These are phyloP conservation scores for Phytophthora brassicae DNA, from an alignment of 352 stramenopile genomes.

Conservation along the genomic window DNA sequence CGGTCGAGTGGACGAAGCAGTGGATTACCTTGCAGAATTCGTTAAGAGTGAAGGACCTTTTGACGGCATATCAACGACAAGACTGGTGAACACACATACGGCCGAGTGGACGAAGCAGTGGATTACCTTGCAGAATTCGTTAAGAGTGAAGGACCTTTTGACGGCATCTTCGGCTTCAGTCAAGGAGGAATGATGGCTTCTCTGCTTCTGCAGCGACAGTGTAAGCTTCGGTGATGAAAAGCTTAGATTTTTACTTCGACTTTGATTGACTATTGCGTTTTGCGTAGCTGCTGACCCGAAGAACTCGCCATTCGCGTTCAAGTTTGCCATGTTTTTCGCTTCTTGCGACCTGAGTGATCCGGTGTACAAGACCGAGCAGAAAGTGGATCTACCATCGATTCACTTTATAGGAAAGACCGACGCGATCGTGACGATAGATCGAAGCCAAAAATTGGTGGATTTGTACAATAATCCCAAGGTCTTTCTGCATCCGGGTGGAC, in stretches of 20 bases:
- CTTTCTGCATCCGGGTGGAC: constrained; percentile 60
- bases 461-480: constrained; percentile 56
- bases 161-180: constrained; percentile 82
- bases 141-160: constrained; percentile 72
- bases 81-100: constrained; percentile 49
- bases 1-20: constrained; percentile 54
- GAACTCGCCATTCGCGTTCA: constrained; percentile 57
- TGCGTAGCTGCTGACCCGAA: constrained; percentile 36
- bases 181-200: constrained; percentile 73
- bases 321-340: constrained; percentile 72
- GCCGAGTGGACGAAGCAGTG: constrained; percentile 58
- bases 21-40: constrained; percentile 63
- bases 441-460: constrained; percentile 48
- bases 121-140: constrained; percentile 62
- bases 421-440: constrained; percentile 52
- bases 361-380: constrained; percentile 32
- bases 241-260: background rate
- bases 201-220: constrained; percentile 62
- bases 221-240: constrained; percentile 17
- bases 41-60: constrained; percentile 70
- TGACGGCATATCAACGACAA: constrained; percentile 41
- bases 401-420: constrained; percentile 81
- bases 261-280: background rate
- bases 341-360: constrained; percentile 36
- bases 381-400: constrained; percentile 62